Evolutionary conservation across 2,329 filamentous ascomycete species (phyloP), one percentile per base, ranked within the genome.

Genomic region (Ophiostoma triangulosporum): DNA sequence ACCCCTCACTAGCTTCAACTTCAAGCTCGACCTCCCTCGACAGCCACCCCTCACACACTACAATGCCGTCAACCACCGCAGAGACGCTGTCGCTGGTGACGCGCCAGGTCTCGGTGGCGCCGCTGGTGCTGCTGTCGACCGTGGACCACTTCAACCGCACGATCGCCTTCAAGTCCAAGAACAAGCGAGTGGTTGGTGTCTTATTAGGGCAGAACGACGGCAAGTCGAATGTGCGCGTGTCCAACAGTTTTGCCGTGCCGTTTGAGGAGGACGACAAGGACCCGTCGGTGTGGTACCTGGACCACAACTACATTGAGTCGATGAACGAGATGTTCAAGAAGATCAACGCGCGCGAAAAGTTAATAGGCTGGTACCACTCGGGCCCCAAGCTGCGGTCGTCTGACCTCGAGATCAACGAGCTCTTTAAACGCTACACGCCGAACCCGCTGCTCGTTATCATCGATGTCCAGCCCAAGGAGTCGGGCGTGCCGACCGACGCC

Each of bases 291-390:
- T 98, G 93, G 93, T 98, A 97, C 68, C 73, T 98, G 60, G 93
- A 98, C 69, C 93, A 98, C 78, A 97, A 97, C 78, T 98, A 96
- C 65, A 87, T 98, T 69, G 93, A 98, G 72, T 88, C 85, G 62
- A 98, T 98, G 93, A 95, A 93, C 73, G 93, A 97, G 70, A 98
- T 98, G 93, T 98, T 98, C 80, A 98, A 98, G 77, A 97, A 97
- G 74, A 90, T 98, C 77, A 98, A 98, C 74, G 93, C 93, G 57
- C 78, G 88, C 59, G 93, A 98, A 75, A 97, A 97, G 81, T 79
- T 98, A 68, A 94, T 98, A 77, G 93, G 93, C 65, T 98, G 93
- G 93, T 98, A 98, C 71, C 93, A 98, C 72, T 95, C 93, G 20
- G 93, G 93, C 40, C 93, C 93, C 36, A 98, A 97, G 77, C 77